Conservation (phyloP, 2,329 filamentous ascomycete species). For the Remersonia thermophila region DNA sequence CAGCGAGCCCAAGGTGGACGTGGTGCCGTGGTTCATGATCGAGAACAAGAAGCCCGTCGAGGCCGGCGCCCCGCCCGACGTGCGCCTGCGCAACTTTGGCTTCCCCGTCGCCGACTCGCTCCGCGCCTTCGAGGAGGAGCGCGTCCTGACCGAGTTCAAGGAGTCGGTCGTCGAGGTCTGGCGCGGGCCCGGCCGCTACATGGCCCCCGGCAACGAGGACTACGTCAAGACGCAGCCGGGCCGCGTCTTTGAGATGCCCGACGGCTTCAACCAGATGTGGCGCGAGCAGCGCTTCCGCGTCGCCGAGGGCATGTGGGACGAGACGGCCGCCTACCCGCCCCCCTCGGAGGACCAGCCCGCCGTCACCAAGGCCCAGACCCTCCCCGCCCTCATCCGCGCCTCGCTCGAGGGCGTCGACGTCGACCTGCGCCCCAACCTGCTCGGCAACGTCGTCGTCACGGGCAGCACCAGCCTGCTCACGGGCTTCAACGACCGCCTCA, state of each 20-base stretch:
- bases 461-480: conserved; percentile 79
- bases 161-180: conserved; percentile 93
- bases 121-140: conserved; percentile 77
- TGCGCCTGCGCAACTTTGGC: conserved; percentile 58
- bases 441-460: conserved; percentile 86
- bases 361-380: conserved; percentile 61
- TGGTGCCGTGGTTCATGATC: conserved; percentile 79
- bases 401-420: conserved; percentile 73
- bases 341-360: conserved; percentile 29
- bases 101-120: conserved; percentile 55
- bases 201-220: conserved; percentile 60
- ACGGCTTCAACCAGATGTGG: conserved; percentile 94
- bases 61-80: conserved; percentile 67
- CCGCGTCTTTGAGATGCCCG: conserved; percentile 90
- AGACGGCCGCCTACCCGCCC: conserved; percentile 52
- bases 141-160: conserved; percentile 90
- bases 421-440: conserved; percentile 69
- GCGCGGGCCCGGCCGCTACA: conserved; percentile 63
- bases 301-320: conserved; percentile 84
- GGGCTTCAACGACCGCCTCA: conserved; percentile 82
- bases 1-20: conserved; percentile 55
- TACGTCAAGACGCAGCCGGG: conserved; percentile 59
- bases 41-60: conserved; percentile 82
- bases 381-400: conserved; percentile 69
- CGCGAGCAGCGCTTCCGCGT: conserved; percentile 75